These are phyloP conservation scores for Rhodotorula babjevae DNA, from an alignment of 768 basidiomycete species.

Conservation along the genomic window DNA sequence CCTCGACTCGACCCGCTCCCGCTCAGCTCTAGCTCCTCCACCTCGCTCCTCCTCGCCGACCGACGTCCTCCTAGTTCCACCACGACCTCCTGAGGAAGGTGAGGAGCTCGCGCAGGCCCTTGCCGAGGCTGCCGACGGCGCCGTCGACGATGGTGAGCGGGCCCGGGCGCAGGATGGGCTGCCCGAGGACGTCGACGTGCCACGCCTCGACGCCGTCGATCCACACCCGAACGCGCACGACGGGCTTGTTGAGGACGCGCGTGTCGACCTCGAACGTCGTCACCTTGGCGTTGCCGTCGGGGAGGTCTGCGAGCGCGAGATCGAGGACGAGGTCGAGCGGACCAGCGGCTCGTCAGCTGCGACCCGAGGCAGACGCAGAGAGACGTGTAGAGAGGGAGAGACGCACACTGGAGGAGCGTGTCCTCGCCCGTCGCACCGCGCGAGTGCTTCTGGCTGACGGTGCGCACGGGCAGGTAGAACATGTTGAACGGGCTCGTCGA, in stretches of 20 bases:
- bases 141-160: neutral
- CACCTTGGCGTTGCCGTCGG: slow-evolving; percentile 66
- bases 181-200: slow-evolving; percentile 39
- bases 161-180: slow-evolving; percentile 24
- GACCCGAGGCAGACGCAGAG: slow-evolving; percentile 46
- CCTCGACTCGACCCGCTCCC: too few species aligned
- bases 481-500: slow-evolving; percentile 60
- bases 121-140: slow-evolving; percentile 30
- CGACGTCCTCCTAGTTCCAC: neutral
- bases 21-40: too few species aligned
- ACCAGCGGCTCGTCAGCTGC: too few species aligned
- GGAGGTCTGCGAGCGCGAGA: slow-evolving; percentile 50
- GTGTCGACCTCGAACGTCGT: slow-evolving; percentile 69
- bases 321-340: slow-evolving; percentile 56
- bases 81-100: slow-evolving; percentile 32
- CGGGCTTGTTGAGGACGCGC: slow-evolving; percentile 54
- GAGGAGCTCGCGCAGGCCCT: slow-evolving; percentile 37
- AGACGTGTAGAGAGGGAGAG: slow-evolving; percentile 33
- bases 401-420: slow-evolving; percentile 39
- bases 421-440: slow-evolving; percentile 42
- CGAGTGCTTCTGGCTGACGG: slow-evolving; percentile 30
- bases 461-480: slow-evolving; percentile 44
- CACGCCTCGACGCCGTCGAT: slow-evolving; percentile 56
- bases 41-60: too few species aligned
- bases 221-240: slow-evolving; percentile 57